Base-by-base conservation (phyloP, 2,329 filamentous ascomycete species). In the Berkeleyomyces basicola region DNA sequence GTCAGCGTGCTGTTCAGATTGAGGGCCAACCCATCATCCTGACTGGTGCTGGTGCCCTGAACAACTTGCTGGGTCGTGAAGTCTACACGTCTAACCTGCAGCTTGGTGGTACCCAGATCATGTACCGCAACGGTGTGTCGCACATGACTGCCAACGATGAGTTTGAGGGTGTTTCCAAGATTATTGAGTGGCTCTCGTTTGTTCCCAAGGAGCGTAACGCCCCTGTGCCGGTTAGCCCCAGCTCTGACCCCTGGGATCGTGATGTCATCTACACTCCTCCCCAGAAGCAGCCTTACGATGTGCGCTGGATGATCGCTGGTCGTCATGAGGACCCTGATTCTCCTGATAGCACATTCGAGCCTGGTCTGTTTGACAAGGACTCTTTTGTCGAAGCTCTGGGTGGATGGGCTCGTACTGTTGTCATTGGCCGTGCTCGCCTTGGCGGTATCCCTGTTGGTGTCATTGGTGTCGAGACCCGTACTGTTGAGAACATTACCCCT, bases 51-150 rank as follows among this genome's bases (percentile, higher is more conserved):
- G 89, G 90, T 67, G 93, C 93, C 65, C 87, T 99, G 74, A 99
- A 99, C 84, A 99, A 97, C 78, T 81, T 99, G 70, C 84, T 99
- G 65, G 93, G 93, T 70, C 90, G 95, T 69, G 93, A 99, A 76
- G 92, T 99, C 39, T 99, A 99, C 79, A 96, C 93, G 33, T 97
- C 93, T 65, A 99, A 99, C 82, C 77, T 99, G 71, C 93, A 99
- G 79, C 89, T 99, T 67, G 93, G 93, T 84, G 93, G 93, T 69
- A 99, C 93, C n/a, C 93, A 99, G 77, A 99, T 99, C 82, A 99
- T 99, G 93, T 97, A 99, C 84, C 91, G 89, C 78, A 99, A 99
- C 74, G 93, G 93, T 83, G 93, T 99, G 49, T 97, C 93, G 31
- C 93, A 99, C 79, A 92, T 97, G 88, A 96, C 92, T 68, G 93